These are phyloP conservation scores for Gaillardinia entomophila DNA, from an alignment of 805 yeast species.

Conservation along the genomic window DNA sequence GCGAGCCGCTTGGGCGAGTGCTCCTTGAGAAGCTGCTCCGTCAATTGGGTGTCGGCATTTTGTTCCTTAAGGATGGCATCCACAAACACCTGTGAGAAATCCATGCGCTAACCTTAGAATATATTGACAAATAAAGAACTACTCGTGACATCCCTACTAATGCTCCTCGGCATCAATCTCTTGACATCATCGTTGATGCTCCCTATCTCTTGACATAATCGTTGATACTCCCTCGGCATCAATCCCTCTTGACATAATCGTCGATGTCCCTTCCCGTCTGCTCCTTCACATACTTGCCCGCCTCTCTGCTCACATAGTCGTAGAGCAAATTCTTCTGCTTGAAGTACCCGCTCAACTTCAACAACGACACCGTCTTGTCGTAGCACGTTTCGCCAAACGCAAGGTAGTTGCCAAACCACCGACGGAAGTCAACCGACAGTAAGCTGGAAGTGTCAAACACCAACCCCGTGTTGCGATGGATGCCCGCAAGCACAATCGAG, in stretches of 20 bases:
- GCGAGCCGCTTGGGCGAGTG: conserved; percentile 63
- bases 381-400: conserved; percentile 58
- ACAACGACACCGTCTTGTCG: conserved; percentile 39
- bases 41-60: conserved; percentile 25
- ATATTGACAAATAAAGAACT: too few species aligned
- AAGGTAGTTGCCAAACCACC: conserved; percentile 48
- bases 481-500: conserved; percentile 80
- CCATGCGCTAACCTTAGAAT: too few species aligned
- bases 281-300: conserved; percentile 21
- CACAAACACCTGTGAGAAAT: too few species aligned
- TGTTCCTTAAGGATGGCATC: conserved; percentile 35
- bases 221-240: too few species aligned
- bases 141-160: too few species aligned
- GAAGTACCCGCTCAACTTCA: conserved; percentile 48
- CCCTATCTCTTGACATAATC: too few species aligned
- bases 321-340: conserved; percentile 34
- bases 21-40: conserved; percentile 24
- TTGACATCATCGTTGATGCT: too few species aligned
- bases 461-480: conserved; percentile 77
- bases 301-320: conserved; percentile 30
- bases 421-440: conserved; percentile 41
- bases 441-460: conserved; percentile 46
- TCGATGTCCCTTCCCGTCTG: conserved; percentile 6
- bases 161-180: too few species aligned
- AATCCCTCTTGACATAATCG: too few species aligned